Evolutionary conservation across 108 stramenopile genomes (phyloP).

Genomic region (Chaetoceros muelleri): DNA sequence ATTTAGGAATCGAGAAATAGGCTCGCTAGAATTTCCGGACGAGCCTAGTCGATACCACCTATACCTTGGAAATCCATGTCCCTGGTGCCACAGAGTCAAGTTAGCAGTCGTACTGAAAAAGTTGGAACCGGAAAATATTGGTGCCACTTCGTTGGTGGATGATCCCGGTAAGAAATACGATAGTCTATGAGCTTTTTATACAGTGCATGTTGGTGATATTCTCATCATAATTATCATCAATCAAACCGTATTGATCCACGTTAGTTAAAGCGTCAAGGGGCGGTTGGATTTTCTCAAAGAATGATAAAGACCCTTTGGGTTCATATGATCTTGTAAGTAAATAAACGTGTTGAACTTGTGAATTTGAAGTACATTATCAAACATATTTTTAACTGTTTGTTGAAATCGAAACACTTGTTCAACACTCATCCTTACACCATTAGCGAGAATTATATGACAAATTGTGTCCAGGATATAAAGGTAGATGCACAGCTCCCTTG

Average conservation of each 20-base stretch:
- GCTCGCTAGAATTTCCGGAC: constrained; percentile 13
- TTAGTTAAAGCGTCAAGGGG: constrained; percentile 76
- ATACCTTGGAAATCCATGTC: constrained; percentile 89
- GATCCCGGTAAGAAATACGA: no score
- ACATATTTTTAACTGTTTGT: no score
- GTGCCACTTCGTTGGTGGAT: constrained; percentile 55
- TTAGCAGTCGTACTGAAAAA: constrained; percentile 39
- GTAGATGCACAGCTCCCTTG: constrained; percentile 84
- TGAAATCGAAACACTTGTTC: no score
- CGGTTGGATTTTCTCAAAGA: constrained; percentile 64
- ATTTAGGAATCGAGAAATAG: constrained; percentile 13
- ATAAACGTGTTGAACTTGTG: no score
- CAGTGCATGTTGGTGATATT: no score
- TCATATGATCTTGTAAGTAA: constrained; percentile 1
- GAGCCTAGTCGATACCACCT: constrained; percentile 76
- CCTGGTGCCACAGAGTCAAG: constrained; percentile 70
- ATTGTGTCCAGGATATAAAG: constrained; percentile 42
- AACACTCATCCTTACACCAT: constrained; percentile 13
- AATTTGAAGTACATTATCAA: no score
- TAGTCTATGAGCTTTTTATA: no score
- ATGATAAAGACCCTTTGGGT: constrained; percentile 8
- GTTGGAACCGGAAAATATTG: constrained; percentile 29
- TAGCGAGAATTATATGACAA: constrained; percentile 45
- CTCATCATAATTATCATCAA: no score
- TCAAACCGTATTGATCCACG: no score